A percentile compares a stretch with the other conserved stretches of the same genome.
Evolutionary conservation across 1,139 yeast genomes (phyloP).

Genomic region (Candida pseudoviswanathii): DNA sequence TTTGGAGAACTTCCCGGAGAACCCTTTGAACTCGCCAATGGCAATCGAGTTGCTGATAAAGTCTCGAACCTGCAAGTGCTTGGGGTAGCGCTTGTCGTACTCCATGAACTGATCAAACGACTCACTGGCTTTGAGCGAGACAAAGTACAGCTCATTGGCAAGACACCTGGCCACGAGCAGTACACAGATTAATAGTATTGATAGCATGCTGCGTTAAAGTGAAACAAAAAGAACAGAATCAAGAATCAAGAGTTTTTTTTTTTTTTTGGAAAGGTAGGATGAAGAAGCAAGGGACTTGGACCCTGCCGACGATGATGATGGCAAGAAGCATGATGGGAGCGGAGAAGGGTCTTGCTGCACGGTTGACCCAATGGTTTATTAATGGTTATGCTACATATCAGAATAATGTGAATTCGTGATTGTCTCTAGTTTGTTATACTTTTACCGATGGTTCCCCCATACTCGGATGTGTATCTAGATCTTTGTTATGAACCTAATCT

Average conservation of each 20-base stretch:
- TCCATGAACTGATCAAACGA: slow-evolving; percentile 42
- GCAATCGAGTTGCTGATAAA: slow-evolving; percentile 48
- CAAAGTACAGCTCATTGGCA: slow-evolving; percentile 22
- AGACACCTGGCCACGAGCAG: slow-evolving; percentile 3
- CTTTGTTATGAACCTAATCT: slow-evolving; percentile 1
- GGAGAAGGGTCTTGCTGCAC: not conserved
- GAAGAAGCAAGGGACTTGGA: not conserved
- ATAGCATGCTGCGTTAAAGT: slow-evolving; percentile 1
- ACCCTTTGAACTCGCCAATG: slow-evolving; percentile 67
- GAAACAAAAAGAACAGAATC: not conserved
- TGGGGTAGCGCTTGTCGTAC: slow-evolving; percentile 37
- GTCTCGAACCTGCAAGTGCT: slow-evolving; percentile 39
- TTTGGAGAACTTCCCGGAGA: slow-evolving; percentile 59
- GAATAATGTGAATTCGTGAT: not conserved
- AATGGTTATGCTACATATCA: slow-evolving; percentile 1
- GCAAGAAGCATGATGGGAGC: no score
- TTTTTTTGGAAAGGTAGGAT: not conserved
- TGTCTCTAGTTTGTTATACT: not conserved
- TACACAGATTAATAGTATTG: not conserved
- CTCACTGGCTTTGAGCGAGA: slow-evolving; percentile 29
- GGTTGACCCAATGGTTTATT: not conserved
- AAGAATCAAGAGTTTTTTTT: not conserved
- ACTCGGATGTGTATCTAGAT: not conserved
- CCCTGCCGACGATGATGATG: not conserved
- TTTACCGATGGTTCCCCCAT: not conserved